Evolutionary conservation across 2,329 filamentous ascomycete species (phyloP).

Genomic region (Penicillium italicum): DNA sequence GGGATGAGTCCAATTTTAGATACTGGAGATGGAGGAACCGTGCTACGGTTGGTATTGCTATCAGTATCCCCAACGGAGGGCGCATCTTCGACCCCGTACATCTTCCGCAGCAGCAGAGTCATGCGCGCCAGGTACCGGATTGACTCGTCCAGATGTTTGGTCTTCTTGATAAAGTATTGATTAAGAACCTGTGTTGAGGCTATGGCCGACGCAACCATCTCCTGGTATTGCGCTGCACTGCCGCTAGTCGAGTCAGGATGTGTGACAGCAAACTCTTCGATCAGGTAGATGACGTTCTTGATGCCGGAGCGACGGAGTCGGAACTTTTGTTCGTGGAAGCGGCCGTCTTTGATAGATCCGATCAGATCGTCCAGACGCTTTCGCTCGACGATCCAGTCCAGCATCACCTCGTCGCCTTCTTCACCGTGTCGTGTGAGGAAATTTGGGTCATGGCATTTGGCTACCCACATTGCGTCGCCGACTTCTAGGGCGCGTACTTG

Average conservation of each 20-base stretch:
- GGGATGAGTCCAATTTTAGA: slow-evolving; percentile 55
- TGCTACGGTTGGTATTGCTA: slow-evolving; percentile 24
- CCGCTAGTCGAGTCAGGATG: slow-evolving; percentile 45
- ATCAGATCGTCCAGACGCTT: slow-evolving; percentile 78
- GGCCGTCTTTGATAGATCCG: slow-evolving; percentile 75
- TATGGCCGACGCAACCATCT: slow-evolving; percentile 68
- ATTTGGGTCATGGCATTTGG: slow-evolving; percentile 61
- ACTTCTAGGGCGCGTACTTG: slow-evolving; percentile 67
- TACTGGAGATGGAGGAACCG: slow-evolving; percentile 37
- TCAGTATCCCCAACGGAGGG: not conserved
- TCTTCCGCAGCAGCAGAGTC: slow-evolving; percentile 63
- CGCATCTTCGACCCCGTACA: slow-evolving; percentile 47
- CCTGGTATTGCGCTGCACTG: slow-evolving; percentile 53
- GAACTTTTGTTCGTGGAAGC: slow-evolving; percentile 83
- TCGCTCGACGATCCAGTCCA: slow-evolving; percentile 78
- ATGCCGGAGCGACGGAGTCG: slow-evolving; percentile 68
- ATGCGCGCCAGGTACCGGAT: slow-evolving; percentile 71
- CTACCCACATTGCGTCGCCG: slow-evolving; percentile 76
- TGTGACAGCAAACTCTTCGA: slow-evolving; percentile 68
- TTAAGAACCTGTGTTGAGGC: slow-evolving; percentile 74
- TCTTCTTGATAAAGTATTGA: slow-evolving; percentile 74
- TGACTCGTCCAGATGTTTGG: slow-evolving; percentile 70
- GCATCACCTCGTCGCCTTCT: slow-evolving; percentile 62
- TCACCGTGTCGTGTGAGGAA: slow-evolving; percentile 56
- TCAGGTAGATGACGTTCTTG: slow-evolving; percentile 72